These are phyloP conservation scores for Botrytis hyacinthi DNA, from an alignment of 2,329 filamentous ascomycete genomes.

Conservation along the genomic window DNA sequence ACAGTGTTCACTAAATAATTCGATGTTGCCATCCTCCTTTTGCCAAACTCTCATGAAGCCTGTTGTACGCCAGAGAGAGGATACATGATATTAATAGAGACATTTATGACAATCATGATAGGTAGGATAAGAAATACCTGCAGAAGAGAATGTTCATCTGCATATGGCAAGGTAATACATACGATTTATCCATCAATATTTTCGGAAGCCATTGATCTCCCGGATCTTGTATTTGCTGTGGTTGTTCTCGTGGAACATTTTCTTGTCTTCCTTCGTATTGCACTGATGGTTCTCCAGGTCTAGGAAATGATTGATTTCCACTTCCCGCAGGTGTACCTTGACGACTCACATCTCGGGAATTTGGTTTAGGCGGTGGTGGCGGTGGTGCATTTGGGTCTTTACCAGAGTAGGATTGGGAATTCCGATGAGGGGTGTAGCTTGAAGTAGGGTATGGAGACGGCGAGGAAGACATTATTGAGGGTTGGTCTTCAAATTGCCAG, in stretches of 20 bases:
- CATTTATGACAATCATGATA: background rate
- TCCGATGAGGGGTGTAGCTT: constrained; percentile 28
- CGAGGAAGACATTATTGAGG: constrained; percentile 28
- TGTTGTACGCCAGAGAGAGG: background rate
- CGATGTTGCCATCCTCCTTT: background rate
- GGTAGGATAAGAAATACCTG: constrained; percentile 2
- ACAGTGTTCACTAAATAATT: constrained; percentile 24
- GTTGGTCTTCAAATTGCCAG: background rate
- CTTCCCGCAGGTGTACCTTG: constrained; percentile 58
- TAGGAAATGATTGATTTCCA: constrained; percentile 37
- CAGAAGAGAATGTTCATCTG: background rate
- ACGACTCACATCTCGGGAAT: constrained; percentile 66
- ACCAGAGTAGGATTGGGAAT: constrained; percentile 39
- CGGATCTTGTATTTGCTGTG: constrained; percentile 50
- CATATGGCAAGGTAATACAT: constrained; percentile 39
- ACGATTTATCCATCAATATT: constrained; percentile 79
- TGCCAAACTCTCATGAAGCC: background rate
- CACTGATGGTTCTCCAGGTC: constrained; percentile 30
- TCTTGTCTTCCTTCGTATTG: constrained; percentile 25
- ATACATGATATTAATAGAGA: background rate
- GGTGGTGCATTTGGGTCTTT: constrained; percentile 56
- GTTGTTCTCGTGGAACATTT: constrained; percentile 21
- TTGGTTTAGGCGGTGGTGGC: constrained; percentile 69
- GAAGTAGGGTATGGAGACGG: constrained; percentile 31
- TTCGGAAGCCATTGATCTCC: constrained; percentile 77